Evolutionary conservation across 2,329 filamentous ascomycete species (phyloP).

Genomic region (Pestalotiopsis sp.): DNA sequence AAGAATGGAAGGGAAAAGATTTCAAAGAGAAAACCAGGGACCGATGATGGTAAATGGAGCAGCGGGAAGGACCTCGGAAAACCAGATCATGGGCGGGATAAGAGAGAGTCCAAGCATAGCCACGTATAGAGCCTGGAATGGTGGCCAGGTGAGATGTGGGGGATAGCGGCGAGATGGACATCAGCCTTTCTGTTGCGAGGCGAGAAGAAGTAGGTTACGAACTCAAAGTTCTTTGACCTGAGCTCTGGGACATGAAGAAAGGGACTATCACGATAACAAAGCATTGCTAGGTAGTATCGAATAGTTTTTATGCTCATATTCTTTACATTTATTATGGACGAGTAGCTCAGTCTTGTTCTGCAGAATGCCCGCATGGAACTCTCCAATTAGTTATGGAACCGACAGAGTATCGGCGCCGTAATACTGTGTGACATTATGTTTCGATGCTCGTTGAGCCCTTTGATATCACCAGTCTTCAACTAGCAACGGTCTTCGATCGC

Average conservation of each 20-base stretch:
- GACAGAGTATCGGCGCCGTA: not conserved
- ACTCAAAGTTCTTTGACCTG: not conserved
- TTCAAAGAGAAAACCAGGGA: conserved; percentile 2
- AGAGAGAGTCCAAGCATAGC: conserved; percentile 15
- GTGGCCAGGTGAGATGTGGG: not conserved
- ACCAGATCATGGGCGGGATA: not conserved
- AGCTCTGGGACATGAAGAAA: not conserved
- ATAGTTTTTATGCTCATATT: not conserved
- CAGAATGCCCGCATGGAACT: not conserved
- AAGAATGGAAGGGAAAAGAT: conserved; percentile 37
- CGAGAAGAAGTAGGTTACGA: not conserved
- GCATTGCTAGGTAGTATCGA: not conserved
- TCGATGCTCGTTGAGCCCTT: not conserved
- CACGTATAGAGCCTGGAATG: conserved; percentile 19
- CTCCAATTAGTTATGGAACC: not conserved
- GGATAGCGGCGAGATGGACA: not conserved
- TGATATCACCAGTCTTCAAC: not conserved
- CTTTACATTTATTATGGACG: not conserved
- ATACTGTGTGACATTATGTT: not conserved
- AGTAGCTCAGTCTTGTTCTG: not conserved
- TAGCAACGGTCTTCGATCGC: too few relatives aligned
- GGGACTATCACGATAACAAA: not conserved
- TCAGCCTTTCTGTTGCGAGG: not conserved
- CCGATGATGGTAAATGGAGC: not conserved
- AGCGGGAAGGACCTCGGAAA: not conserved